These are phyloP conservation scores for Candolleomyces aberdarensis DNA, from an alignment of 768 basidiomycete genomes.

Conservation along the genomic window DNA sequence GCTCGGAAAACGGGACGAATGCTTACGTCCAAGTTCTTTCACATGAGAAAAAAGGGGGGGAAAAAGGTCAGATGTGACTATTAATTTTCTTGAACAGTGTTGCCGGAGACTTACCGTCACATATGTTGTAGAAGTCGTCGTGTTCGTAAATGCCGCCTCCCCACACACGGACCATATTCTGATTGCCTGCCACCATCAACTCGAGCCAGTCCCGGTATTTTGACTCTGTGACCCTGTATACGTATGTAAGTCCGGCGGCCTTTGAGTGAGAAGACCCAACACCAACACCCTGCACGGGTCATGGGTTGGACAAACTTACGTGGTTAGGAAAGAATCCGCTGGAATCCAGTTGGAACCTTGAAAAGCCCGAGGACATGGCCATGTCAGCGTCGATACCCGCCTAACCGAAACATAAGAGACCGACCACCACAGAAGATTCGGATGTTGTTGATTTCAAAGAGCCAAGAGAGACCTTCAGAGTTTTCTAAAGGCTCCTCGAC, in stretches of 20 bases:
- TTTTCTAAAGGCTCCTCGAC: constrained; percentile 80
- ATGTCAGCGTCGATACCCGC: no score
- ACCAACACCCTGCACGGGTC: no score
- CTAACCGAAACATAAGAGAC: no score
- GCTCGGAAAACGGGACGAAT: constrained; percentile 4
- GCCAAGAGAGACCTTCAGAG: constrained; percentile 76
- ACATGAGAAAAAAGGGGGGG: no score
- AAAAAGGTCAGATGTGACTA: background rate
- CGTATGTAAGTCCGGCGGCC: background rate
- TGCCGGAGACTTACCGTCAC: constrained; percentile 51
- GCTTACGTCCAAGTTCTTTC: constrained; percentile 68
- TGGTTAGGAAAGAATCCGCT: constrained; percentile 86
- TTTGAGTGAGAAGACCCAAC: background rate
- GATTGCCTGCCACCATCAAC: constrained; percentile 84
- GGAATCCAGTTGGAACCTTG: constrained; percentile 93
- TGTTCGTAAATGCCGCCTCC: constrained; percentile 89
- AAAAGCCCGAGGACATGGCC: background rate
- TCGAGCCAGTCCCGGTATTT: constrained; percentile 82
- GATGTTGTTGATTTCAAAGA: constrained; percentile 89
- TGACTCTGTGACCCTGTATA: constrained; percentile 38
- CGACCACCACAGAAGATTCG: constrained; percentile 83
- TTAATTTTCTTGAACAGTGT: background rate
- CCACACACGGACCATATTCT: constrained; percentile 92
- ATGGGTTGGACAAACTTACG: constrained; percentile 36
- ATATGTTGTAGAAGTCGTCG: constrained; percentile 80